These are phyloP conservation scores for Nitzschia sp. DNA, from an alignment of 108 stramenopile genomes.

Conservation along the genomic window DNA sequence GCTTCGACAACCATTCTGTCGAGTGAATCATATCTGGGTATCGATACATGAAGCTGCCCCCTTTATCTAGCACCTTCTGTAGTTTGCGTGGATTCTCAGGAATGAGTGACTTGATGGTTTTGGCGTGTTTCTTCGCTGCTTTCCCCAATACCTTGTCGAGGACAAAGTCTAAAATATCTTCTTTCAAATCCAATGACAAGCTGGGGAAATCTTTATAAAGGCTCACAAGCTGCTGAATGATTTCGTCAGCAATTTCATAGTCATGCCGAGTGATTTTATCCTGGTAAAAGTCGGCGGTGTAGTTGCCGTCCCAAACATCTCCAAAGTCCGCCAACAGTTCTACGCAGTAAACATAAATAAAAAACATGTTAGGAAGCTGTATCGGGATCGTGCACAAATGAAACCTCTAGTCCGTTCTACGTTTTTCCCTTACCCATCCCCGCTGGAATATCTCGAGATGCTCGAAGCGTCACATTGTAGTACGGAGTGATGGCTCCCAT, in stretches of 20 bases:
- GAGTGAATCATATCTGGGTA: conserved; percentile 69
- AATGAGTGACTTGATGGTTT: conserved; percentile 60
- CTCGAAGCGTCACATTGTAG: conserved; percentile 61
- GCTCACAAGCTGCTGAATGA: conserved; percentile 48
- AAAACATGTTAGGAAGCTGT: neutral
- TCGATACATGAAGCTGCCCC: conserved; percentile 72
- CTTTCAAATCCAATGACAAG: conserved; percentile 35
- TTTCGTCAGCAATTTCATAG: conserved; percentile 55
- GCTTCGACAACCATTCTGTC: conserved; percentile 59
- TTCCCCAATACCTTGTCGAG: conserved; percentile 59
- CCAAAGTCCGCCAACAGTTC: conserved; percentile 46
- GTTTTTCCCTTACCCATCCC: conserved; percentile 56
- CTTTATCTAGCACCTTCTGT: conserved; percentile 49
- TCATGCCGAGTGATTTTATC: conserved; percentile 52
- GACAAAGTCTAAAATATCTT: conserved; percentile 72
- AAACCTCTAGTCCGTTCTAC: neutral
- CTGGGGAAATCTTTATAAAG: conserved; percentile 45
- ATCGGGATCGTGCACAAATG: neutral
- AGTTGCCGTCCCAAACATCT: conserved; percentile 37
- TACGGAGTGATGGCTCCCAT: conserved; percentile 67
- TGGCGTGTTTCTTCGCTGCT: conserved; percentile 58
- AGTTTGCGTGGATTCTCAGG: conserved; percentile 62
- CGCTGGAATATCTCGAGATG: conserved; percentile 54
- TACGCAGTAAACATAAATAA: conserved; percentile 1
- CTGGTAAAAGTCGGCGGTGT: conserved; percentile 37